A percentile compares a stretch with the other conserved stretches of the same genome.
Conservation (phyloP, 768 basidiomycete species). For the Boletales sp. region DNA sequence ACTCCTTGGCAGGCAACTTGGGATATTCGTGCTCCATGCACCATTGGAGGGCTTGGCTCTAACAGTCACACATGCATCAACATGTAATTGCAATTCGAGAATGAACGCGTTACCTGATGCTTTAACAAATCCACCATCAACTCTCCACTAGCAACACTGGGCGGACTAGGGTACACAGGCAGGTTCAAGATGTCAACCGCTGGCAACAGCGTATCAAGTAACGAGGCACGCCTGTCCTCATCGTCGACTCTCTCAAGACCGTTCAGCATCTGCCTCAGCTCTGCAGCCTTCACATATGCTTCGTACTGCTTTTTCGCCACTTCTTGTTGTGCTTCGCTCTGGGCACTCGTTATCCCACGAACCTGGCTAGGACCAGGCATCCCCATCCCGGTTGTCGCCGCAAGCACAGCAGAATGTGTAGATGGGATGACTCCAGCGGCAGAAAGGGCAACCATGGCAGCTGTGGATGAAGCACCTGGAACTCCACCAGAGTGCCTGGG, state of each 20-base stretch:
- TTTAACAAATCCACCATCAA: slow-evolving; percentile 71
- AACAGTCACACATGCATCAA: neutral
- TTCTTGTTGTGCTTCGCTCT: slow-evolving; percentile 35
- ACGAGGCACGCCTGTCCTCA: slow-evolving; percentile 63
- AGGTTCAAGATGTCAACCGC: slow-evolving; percentile 69
- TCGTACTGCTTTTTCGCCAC: slow-evolving; percentile 34
- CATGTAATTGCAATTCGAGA: neutral
- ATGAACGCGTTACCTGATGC: slow-evolving; percentile 59
- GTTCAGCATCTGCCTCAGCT: slow-evolving; percentile 61
- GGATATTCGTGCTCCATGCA: slow-evolving; percentile 81
- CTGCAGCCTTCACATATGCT: slow-evolving; percentile 55
- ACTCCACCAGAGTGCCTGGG: slow-evolving; percentile 8
- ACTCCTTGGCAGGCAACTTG: slow-evolving; percentile 57
- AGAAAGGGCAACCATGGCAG: slow-evolving; percentile 1
- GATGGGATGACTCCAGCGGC: slow-evolving; percentile 16
- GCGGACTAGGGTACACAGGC: slow-evolving; percentile 68
- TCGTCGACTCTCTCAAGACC: slow-evolving; percentile 76
- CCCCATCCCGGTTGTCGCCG: slow-evolving; percentile 11
- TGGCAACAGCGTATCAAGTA: slow-evolving; percentile 67
- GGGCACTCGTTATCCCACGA: slow-evolving; percentile 6
- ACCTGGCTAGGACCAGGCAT: slow-evolving; percentile 20
- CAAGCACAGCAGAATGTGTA: slow-evolving; percentile 13
- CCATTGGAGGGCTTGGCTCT: slow-evolving; percentile 88
- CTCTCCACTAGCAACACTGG: slow-evolving; percentile 62
- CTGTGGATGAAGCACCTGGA: slow-evolving; percentile 21